Base-by-base conservation (phyloP, 495 filamentous ascomycete species). In the Xylaria acuta region DNA sequence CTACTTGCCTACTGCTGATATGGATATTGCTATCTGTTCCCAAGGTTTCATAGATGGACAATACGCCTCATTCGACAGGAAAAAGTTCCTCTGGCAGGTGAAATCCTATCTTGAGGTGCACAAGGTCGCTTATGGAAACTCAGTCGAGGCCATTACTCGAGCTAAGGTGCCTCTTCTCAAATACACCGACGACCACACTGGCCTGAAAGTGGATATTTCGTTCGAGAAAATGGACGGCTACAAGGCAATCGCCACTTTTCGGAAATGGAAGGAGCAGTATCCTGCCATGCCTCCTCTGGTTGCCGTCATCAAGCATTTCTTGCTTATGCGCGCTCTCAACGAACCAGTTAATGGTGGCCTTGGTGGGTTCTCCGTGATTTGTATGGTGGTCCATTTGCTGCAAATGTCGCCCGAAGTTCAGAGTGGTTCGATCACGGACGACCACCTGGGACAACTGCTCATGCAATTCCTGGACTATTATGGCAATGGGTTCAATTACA, bases 161-260 rank as follows among this genome's bases (percentile, higher is more conserved):
- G 96, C 97, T 14, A 93, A 92, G 77, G 96, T 99, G 5, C 96
- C 96, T 0, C 89, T 99, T n/a, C 84, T 98, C 78, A 99, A 99
- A 76, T 98, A 91, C 74, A 82, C 92, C 41, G 95, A 98, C 71
- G 82, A 79, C 56, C 64, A 84, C 58, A 97, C 94, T 3, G 87
- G 88, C 9, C 83, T 99, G 54, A 90, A 89, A 51, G 90, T 98
- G 27, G 96, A 99, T 77, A 82, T 98, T 51, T 98, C 95, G 1
- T 97, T 99, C 77, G 97, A 99, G 81, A 98, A 98, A 76, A 80
- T 89, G 34, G 92, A 90, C 49, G 96, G 96, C 5, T 71, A 97
- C 32, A 79, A 87, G 3, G 94, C 95, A 27, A 92, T 94, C 74
- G 76, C 88, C 20, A 97, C 93, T 0, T 97, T 97, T 77, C 81